A percentile compares a stretch with the other conserved stretches of the same genome.
Conservation (phyloP, 2,329 filamentous ascomycete species). For the Emergomyces orientalis region DNA sequence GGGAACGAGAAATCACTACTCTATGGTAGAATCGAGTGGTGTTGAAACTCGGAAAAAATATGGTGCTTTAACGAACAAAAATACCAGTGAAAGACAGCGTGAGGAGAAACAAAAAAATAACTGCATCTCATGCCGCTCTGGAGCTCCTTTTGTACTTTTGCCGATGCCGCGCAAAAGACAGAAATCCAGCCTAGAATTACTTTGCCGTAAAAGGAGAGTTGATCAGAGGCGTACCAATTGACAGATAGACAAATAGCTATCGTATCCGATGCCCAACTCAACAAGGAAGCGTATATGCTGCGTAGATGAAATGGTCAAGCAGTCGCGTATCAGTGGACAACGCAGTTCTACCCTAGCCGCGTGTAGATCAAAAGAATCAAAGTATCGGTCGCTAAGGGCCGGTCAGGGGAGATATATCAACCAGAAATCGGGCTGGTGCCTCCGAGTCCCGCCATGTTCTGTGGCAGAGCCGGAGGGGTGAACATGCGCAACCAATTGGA, state of each 20-base stretch:
- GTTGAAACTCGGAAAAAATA: neutral
- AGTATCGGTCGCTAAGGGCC: neutral
- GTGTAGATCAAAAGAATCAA: conserved; percentile 1
- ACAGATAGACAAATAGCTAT: neutral
- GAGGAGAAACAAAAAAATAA: neutral
- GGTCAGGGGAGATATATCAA: neutral
- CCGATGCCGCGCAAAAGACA: neutral
- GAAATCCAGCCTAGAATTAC: neutral
- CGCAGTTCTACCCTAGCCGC: conserved; percentile 1
- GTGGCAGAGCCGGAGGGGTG: neutral
- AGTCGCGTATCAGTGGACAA: neutral
- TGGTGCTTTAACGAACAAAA: neutral
- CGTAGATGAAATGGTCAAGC: neutral
- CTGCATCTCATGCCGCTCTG: neutral
- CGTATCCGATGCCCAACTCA: neutral
- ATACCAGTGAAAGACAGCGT: neutral
- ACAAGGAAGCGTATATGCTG: conserved; percentile 1
- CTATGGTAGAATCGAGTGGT: neutral
- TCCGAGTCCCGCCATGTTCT: neutral
- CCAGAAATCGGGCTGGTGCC: neutral
- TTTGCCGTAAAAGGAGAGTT: conserved; percentile 6
- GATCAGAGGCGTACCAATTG: neutral
- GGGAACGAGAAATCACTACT: conserved; percentile 8
- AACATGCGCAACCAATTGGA: conserved; percentile 3
- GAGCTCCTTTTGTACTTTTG: conserved; percentile 6